Evolutionary conservation across 2,329 filamentous ascomycete species (phyloP), one percentile per base, ranked within the genome.

Genomic region (Aureobasidium sp.): DNA sequence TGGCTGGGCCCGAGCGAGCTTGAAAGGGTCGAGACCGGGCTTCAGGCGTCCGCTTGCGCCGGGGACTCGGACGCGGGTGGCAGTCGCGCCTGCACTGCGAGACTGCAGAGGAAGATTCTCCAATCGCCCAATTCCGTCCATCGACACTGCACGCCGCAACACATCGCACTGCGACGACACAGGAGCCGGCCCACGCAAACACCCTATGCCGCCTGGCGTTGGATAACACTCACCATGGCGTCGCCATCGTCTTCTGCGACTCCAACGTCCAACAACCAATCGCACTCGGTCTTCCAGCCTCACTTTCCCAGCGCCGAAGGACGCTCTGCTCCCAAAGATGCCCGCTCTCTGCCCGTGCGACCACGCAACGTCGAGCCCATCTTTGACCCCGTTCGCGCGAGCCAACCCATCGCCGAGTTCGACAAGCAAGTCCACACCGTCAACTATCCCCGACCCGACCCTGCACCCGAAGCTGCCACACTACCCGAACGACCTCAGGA

Each of bases 391-490:
- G 41, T 20, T 1, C 45, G 39, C 17, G 55, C 56, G 5, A 49
- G 22, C 25, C 17, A 45, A 15, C 64, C 65, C 11, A 59, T 66
- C 22, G 11, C 11, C n/a, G 44, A 29, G 14, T 66, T 58, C 52
- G 42, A 64, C 41, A 31, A 64, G 5, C 27, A 25, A 29, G n/a
- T 27, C 14, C 44, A 62, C 60, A 5, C 41, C 9, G 8, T 20
- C n/a, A 57, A 49, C 44, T 64, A 65, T 37, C 22, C 17, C 20
- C 42, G 55, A 3, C 37, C n/a, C n/a, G 12, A 29, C 2, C 20
- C 37, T 41, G 34, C 8, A 66, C 9, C 67, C 68, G 34, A 57
- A 57, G 3, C 64, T 67, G 34, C 68, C 70, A 11, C 12, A 22
- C 36, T 62, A 53, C 41, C 68, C 66, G 4, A 48, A 62, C 36